Base-by-base conservation (phyloP, 192 early-diverging fungal genomes). In the Backusella sp. region DNA sequence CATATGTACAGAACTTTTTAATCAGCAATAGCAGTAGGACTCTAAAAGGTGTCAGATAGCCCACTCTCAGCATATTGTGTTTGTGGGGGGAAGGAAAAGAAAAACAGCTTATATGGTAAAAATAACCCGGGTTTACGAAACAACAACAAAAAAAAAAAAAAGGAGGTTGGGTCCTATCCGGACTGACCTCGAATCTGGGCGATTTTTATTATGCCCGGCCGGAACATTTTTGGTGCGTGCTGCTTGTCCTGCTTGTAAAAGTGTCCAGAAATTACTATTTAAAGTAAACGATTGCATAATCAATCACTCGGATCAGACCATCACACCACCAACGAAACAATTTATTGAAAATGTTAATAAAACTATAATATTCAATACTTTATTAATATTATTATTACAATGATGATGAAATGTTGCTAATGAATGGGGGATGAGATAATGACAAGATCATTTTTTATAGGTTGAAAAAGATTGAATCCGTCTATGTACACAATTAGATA, bases 141-240 rank as follows among this genome's bases (percentile, higher is more conserved):
- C 44, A 42, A 42, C 0, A 46, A 46, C 5, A 49, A 19, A n/a
- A 49, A 49, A 49, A 6, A 49, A 49, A 49, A 28, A 4, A 26
- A 28, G 11, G 26, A 14, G 11, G 6, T 6, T 28, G 0, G 56
- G 26, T 28, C 26, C 23, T 62, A 62, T 4, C 56, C 56, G 56
- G 56, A 56, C 53, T 56, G 53, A 56, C 53, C n/a, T 56, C 53
- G 53, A 56, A 56, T 56, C 53, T 56, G 53, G 21, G 53, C 53
- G 53, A 26, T 56, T 56, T 56, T 23, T 56, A 23, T 56, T 56
- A 56, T 26, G 6, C 53, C n/a, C 53, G 53, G 56, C 56, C 56
- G 56, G 56, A 11, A 62, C 21, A 62, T 49, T n/a, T 21, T 0
- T 19, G 4, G 46, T 49, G 46, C 19, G 46, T 49, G 19, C 6